phyloP scores from a whole-genome alignment of 495 filamentous ascomycete genomes.

The Talaromyces proteolyticus region DNA sequence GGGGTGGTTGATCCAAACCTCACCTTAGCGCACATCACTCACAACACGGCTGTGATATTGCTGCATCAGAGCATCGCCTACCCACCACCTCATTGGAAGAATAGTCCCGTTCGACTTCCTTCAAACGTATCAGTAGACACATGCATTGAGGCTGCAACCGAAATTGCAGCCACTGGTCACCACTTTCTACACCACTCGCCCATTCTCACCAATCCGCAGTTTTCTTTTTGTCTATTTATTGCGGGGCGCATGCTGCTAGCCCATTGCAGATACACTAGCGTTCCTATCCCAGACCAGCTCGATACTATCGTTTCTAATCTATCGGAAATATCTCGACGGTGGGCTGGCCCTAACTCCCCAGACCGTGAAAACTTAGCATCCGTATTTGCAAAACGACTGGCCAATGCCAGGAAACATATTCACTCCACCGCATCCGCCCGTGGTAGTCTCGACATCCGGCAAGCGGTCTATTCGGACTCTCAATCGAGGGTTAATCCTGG shows the following conservation, averaged over 20 bases:
- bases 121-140: conserved; percentile 15
- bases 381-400: conserved; percentile 24
- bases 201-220: conserved; percentile 16
- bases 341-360: conserved; percentile 14
- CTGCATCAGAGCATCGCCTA: conserved; percentile 20
- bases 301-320: conserved; percentile 19
- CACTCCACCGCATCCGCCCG: no score
- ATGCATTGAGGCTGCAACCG: conserved; percentile 18
- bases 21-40: conserved; percentile 18
- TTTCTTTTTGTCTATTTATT: conserved; percentile 21
- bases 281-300: conserved; percentile 16
- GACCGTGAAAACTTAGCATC: conserved; percentile 23
- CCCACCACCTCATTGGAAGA: conserved; percentile 14
- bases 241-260: conserved; percentile 25
- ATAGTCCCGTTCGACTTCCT: conserved; percentile 12
- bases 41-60: conserved; percentile 19
- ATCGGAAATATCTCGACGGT: conserved; percentile 25
- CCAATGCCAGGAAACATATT: conserved; percentile 15
- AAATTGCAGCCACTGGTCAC: conserved; percentile 14
- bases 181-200: conserved; percentile 14
- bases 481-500: no score
- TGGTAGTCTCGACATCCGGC: conserved; percentile 24
- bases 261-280: conserved; percentile 18
- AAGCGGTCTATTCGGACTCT: conserved; percentile 28
- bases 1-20: conserved; percentile 21